These are phyloP conservation scores for Grammothele lineata DNA, from an alignment of 768 basidiomycete species.

Conservation along the genomic window DNA sequence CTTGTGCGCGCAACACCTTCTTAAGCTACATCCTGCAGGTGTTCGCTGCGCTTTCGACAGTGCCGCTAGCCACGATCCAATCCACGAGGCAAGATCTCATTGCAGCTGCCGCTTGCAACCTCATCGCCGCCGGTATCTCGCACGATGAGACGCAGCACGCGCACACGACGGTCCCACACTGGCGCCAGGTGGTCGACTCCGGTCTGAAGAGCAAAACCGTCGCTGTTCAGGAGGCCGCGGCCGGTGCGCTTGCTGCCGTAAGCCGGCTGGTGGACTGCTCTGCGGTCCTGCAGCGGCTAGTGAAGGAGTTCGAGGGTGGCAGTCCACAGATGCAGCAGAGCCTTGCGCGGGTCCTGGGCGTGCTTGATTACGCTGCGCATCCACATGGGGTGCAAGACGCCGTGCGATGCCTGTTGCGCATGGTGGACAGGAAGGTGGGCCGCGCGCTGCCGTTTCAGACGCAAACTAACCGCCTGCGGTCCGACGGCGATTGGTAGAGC, in stretches of 20 bases:
- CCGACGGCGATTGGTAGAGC: constrained; percentile 18
- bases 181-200: constrained; percentile 66
- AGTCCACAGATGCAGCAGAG: constrained; percentile 63
- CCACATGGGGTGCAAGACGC: constrained; percentile 51
- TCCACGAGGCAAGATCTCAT: constrained; percentile 69
- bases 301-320: constrained; percentile 53
- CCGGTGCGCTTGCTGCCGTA: constrained; percentile 61
- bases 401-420: constrained; percentile 54
- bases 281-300: constrained; percentile 57
- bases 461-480: too few species aligned
- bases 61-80: constrained; percentile 57
- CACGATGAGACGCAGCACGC: constrained; percentile 41
- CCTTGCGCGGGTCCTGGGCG: constrained; percentile 64
- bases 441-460: constrained; percentile 7
- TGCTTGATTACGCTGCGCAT: constrained; percentile 58
- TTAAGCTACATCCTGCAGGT: constrained; percentile 41
- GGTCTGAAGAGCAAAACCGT: constrained; percentile 64
- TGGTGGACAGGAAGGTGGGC: constrained; percentile 53
- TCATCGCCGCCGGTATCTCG: constrained; percentile 68
- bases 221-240: constrained; percentile 73
- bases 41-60: constrained; percentile 50
- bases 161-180: constrained; percentile 43
- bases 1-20: not conserved
- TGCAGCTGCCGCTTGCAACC: constrained; percentile 63
- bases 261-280: constrained; percentile 69